Base-by-base conservation (phyloP, 78 protist species). In the Andalucia godoyi region DNA sequence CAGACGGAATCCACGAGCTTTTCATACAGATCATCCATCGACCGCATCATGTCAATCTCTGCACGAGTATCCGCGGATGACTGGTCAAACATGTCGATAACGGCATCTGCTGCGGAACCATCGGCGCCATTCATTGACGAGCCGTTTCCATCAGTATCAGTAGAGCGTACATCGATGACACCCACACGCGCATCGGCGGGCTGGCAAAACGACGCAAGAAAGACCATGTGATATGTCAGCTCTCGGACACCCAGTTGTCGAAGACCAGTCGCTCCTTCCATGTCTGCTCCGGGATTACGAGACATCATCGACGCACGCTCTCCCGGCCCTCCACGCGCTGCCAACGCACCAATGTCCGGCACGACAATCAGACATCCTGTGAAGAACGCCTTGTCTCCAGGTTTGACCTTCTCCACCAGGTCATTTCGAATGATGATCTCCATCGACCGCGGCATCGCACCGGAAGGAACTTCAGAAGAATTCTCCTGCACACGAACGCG, bases 321-420 rank as follows among this genome's bases (percentile, higher is more conserved):
- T 66, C 61, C 3, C 41, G 46, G 46, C 53, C 45, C 39, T 37
- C 53, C 41, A 46, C 37, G 43, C 34, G 43, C n/a, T 30, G 43
- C 37, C 46, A 84, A 47, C 62, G 61, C 54, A 2, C 79, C 42
- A 4, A 92, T 92, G 40, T 95, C 97, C 0, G 99, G 99, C 1
- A 95, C 85, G 23, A 89, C 99, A 42, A 95, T 79, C 39, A 87
- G 80, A 0, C 87, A 64, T n/a, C 99, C 99, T 15, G 80, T 64
- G 66, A 97, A 86, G 2, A 62, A 18, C 43, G 43, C 54, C 25
- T 72, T 76, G 83, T 97, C 99, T 39, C 99, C 99, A 4, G 99
- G 90, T 66, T 94, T 92, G 18, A 89, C 94, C 1, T 38, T 21
- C 32, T 95, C 98, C 7, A 95, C 98, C 4, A 42, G 62, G 21